Conservation (phyloP, 2,329 filamentous ascomycete genomes). For the Orbilia blumenaviensis region DNA sequence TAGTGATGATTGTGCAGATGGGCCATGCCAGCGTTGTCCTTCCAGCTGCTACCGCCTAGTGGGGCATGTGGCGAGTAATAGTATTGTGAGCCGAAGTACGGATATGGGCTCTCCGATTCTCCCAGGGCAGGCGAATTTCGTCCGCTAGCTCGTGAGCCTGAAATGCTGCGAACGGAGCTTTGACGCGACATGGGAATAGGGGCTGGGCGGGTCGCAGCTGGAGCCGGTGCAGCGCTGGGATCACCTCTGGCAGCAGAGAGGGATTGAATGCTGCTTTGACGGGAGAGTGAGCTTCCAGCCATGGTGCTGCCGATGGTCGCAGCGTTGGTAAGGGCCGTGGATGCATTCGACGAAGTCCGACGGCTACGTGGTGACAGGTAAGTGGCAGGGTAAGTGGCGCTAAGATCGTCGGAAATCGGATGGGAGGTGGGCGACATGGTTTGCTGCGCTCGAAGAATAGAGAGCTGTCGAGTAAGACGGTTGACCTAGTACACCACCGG, state of each 20-base stretch:
- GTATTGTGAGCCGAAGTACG: slow-evolving; percentile 50
- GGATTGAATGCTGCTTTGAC: slow-evolving; percentile 61
- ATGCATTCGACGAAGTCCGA: slow-evolving; percentile 71
- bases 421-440: slow-evolving; percentile 73
- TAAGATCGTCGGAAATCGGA: slow-evolving; percentile 51
- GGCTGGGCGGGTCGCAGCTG: slow-evolving; percentile 23
- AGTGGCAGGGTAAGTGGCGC: slow-evolving; percentile 40
- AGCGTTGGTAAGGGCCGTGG: slow-evolving; percentile 69
- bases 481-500: slow-evolving; percentile 74
- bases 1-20: slow-evolving; percentile 50
- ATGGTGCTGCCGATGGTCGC: slow-evolving; percentile 65
- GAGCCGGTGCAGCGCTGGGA: background rate
- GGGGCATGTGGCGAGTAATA: slow-evolving; percentile 42
- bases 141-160: slow-evolving; percentile 42
- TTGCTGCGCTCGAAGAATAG: slow-evolving; percentile 76
- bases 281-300: slow-evolving; percentile 64
- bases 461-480: slow-evolving; percentile 87
- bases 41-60: slow-evolving; percentile 48
- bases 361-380: slow-evolving; percentile 60
- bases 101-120: slow-evolving; percentile 50
- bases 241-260: slow-evolving; percentile 65
- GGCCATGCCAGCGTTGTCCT: slow-evolving; percentile 33
- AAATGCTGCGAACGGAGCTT: slow-evolving; percentile 48
- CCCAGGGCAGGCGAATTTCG: slow-evolving; percentile 49
- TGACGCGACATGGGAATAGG: slow-evolving; percentile 52